phyloP scores from a whole-genome alignment of 148 eudicot genomes.

The Vaccinium vitisidaea region DNA sequence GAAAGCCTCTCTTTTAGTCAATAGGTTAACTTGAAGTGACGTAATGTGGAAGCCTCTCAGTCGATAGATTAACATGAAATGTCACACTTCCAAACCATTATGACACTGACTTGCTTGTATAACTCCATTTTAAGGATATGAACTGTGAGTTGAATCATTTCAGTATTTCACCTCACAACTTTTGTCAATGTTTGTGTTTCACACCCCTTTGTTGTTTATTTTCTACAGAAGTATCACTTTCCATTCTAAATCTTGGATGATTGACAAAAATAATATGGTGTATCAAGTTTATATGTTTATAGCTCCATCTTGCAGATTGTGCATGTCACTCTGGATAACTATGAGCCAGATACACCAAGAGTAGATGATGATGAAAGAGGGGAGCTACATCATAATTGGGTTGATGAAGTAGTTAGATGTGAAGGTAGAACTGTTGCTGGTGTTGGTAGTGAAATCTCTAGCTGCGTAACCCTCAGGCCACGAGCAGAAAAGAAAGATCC shows the following conservation, averaged over 20 bases:
- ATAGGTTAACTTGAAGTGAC: background rate
- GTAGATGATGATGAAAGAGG: conserved; percentile 53
- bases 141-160: background rate
- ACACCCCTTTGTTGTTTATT: conserved; percentile 8
- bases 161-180: background rate
- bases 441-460: conserved; percentile 42
- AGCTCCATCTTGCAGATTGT: conserved; percentile 51
- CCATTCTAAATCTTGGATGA: background rate
- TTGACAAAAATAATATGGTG: background rate
- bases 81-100: background rate
- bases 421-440: conserved; percentile 57
- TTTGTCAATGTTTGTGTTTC: background rate
- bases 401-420: conserved; percentile 84
- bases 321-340: conserved; percentile 62
- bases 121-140: background rate
- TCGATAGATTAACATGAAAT: background rate
- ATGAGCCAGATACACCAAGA: conserved; percentile 38
- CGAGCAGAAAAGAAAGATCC: conserved; percentile 73
- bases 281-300: background rate
- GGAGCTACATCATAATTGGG: conserved; percentile 81
- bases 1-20: background rate
- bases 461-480: conserved; percentile 43
- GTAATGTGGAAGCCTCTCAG: background rate
- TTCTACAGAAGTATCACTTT: background rate
- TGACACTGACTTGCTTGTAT: background rate